Evolutionary conservation across 2,329 filamentous ascomycete species (phyloP).

Genomic region (Nemania bipapillata): DNA sequence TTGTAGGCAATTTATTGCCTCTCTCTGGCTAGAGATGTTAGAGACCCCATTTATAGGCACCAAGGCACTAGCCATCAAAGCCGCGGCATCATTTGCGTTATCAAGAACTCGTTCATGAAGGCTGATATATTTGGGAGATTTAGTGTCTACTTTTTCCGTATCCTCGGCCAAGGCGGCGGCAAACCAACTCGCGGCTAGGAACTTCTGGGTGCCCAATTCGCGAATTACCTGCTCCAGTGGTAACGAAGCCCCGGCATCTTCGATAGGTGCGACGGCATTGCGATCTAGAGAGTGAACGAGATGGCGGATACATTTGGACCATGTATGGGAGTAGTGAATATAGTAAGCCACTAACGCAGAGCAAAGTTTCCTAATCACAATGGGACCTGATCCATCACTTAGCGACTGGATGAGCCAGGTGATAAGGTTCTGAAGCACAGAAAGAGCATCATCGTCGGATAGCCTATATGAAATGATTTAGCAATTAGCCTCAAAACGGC

Average conservation of each 20-base stretch:
- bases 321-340: conserved; percentile 73
- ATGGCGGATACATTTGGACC: conserved; percentile 73
- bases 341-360: conserved; percentile 82
- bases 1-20: conserved; percentile 71
- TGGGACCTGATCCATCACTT: conserved; percentile 61
- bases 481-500: not conserved
- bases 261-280: conserved; percentile 60
- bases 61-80: conserved; percentile 58
- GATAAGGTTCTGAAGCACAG: conserved; percentile 70
- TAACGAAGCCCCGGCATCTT: conserved; percentile 58
- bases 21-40: conserved; percentile 57
- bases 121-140: conserved; percentile 61
- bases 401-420: conserved; percentile 70
- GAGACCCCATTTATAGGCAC: conserved; percentile 43
- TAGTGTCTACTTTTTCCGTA: conserved; percentile 73
- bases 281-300: conserved; percentile 68
- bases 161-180: conserved; percentile 72
- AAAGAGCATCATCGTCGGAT: conserved; percentile 66
- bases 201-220: conserved; percentile 60
- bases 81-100: conserved; percentile 63
- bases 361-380: conserved; percentile 78
- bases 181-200: conserved; percentile 73
- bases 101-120: conserved; percentile 63
- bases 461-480: conserved; percentile 58
- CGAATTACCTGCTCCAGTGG: conserved; percentile 58